phyloP scores from a whole-genome alignment of 2,329 filamentous ascomycete genomes.

The Paraconiothyrium sp. region DNA sequence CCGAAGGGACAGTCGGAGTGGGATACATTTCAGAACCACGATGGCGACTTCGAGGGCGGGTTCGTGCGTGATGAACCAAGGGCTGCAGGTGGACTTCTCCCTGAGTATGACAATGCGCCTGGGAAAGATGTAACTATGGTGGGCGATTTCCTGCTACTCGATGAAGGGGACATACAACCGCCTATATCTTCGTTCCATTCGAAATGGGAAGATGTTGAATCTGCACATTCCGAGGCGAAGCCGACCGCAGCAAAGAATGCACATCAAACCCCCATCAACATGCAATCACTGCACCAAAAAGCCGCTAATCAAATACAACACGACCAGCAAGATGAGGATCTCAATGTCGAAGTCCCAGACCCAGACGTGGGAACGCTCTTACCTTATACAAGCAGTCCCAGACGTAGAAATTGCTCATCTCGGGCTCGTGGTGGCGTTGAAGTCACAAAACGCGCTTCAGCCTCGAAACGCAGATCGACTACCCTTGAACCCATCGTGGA shows the following conservation, averaged over 20 bases:
- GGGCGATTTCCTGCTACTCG: slow-evolving; percentile 50
- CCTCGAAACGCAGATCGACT: slow-evolving; percentile 19
- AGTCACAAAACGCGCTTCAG: slow-evolving; percentile 21
- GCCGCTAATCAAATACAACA: slow-evolving; percentile 16
- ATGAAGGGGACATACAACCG: slow-evolving; percentile 44
- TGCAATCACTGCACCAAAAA: slow-evolving; percentile 43
- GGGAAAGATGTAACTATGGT: slow-evolving; percentile 45
- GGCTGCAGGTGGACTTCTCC: slow-evolving; percentile 26
- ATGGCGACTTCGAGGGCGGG: slow-evolving; percentile 52
- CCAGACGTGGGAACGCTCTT: slow-evolving; percentile 20
- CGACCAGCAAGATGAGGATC: slow-evolving; percentile 10
- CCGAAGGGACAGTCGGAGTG: slow-evolving; percentile 57
- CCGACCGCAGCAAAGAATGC: slow-evolving; percentile 21
- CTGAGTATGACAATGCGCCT: slow-evolving; percentile 27
- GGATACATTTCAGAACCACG: slow-evolving; percentile 39
- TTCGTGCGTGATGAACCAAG: slow-evolving; percentile 48
- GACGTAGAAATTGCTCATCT: slow-evolving; percentile 11
- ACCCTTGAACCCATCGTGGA: neutral
- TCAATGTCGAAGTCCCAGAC: slow-evolving; percentile 55
- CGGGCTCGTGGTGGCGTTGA: slow-evolving; percentile 27
- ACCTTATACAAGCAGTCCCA: slow-evolving; percentile 5
- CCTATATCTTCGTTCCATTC: slow-evolving; percentile 37
- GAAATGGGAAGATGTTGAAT: slow-evolving; percentile 40
- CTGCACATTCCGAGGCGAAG: slow-evolving; percentile 10
- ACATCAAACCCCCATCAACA: slow-evolving; percentile 47